Evolutionary conservation across 768 basidiomycete species (phyloP).

Genomic region (Dacryopinax primogenitus): DNA sequence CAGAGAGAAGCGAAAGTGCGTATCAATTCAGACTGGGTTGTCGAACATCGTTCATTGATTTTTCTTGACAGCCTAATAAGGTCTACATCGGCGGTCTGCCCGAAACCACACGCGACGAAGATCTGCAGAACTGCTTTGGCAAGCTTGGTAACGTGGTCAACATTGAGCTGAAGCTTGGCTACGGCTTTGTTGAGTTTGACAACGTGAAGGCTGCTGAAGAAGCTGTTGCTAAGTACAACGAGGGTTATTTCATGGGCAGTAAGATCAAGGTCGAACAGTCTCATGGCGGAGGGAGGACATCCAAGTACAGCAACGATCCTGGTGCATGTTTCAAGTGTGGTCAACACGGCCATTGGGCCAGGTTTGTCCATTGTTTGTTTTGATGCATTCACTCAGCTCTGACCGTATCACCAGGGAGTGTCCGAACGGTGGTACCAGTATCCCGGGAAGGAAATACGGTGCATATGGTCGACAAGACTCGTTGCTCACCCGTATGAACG

Average conservation of each 20-base stretch:
- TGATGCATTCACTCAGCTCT: not conserved
- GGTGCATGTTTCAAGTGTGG: constrained; percentile 84
- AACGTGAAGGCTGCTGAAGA: constrained; percentile 68
- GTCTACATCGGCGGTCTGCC: constrained; percentile 85
- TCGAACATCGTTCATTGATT: not conserved
- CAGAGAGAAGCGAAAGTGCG: not conserved
- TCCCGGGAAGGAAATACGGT: constrained; percentile 22
- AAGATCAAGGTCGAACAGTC: constrained; percentile 81
- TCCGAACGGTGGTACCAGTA: constrained; percentile 13
- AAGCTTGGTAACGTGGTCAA: constrained; percentile 64
- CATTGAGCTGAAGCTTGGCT: constrained; percentile 76
- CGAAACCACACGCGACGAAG: constrained; percentile 73
- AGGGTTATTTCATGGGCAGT: constrained; percentile 85
- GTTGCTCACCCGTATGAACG: constrained; percentile 38
- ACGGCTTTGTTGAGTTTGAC: constrained; percentile 87
- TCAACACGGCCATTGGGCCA: constrained; percentile 77
- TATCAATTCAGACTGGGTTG: not conserved
- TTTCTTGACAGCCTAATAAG: constrained; percentile 67
- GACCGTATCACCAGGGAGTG: constrained; percentile 9
- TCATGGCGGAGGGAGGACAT: constrained; percentile 67
- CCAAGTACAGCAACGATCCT: constrained; percentile 72
- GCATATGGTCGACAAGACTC: constrained; percentile 30
- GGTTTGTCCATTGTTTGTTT: constrained; percentile 34
- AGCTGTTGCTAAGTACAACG: constrained; percentile 76
- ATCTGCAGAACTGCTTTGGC: constrained; percentile 73